These are phyloP conservation scores for Brachypodium distachyon DNA, from an alignment of 202 grass and related monocot species.

Conservation along the genomic window DNA sequence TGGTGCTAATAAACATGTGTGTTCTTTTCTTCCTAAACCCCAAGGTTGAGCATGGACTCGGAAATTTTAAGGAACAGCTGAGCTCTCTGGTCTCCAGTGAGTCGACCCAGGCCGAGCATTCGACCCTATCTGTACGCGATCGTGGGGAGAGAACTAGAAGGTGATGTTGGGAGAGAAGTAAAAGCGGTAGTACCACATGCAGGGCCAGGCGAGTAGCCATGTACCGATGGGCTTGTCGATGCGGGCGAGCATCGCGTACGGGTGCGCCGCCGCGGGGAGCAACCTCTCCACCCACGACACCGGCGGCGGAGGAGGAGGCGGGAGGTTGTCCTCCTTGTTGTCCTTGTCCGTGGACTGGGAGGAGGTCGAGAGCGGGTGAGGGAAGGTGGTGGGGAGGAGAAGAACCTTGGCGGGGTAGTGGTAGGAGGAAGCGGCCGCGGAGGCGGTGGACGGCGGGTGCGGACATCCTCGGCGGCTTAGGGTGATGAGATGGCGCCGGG, in stretches of 20 bases:
- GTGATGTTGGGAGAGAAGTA: neutral
- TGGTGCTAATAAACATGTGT: neutral
- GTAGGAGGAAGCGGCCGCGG: neutral
- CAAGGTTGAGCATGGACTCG: neutral
- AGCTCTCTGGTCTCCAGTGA: neutral
- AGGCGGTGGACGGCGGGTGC: neutral
- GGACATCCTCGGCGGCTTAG: neutral
- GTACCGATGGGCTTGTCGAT: conserved; percentile 80
- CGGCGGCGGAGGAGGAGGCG: neutral
- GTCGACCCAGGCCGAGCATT: neutral
- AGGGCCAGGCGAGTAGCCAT: conserved; percentile 79
- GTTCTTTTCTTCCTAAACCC: neutral
- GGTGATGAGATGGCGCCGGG: conserved; percentile 16
- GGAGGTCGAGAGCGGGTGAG: conserved; percentile 22
- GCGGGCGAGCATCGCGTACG: conserved; percentile 65
- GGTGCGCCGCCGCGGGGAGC: conserved; percentile 41
- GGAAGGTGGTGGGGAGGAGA: neutral
- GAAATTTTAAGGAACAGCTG: neutral
- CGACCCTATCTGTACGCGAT: neutral
- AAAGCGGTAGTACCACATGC: conserved; percentile 70
- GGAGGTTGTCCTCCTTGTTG: neutral
- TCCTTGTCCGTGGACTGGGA: conserved; percentile 7
- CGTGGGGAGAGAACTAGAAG: neutral
- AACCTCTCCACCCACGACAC: conserved; percentile 59
- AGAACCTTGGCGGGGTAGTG: neutral